phyloP scores from a whole-genome alignment of 129 eudicot genomes.

The Artemisia tridentata region DNA sequence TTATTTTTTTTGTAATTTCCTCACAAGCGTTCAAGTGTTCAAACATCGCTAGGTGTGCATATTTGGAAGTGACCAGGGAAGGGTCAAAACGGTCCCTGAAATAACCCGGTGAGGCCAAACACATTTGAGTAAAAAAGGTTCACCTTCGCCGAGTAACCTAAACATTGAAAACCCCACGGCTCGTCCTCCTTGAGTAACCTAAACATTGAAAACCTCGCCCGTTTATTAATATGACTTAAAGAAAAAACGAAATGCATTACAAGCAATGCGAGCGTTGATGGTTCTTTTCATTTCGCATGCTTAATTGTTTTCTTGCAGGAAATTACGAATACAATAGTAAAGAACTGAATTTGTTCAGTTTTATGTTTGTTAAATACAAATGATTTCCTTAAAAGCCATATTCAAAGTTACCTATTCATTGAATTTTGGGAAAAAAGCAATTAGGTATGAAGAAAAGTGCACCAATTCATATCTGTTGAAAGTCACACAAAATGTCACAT shows the following conservation, averaged over 20 bases:
- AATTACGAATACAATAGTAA: neutral
- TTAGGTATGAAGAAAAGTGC: constrained; percentile 19
- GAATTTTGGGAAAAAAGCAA: constrained; percentile 4
- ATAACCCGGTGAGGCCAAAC: too few species aligned
- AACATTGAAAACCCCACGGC: too few species aligned
- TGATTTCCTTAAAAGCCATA: neutral
- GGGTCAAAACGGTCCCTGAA: too few species aligned
- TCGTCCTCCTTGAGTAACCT: too few species aligned
- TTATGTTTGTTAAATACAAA: neutral
- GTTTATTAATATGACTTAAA: neutral
- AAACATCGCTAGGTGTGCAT: too few species aligned
- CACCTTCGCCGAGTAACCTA: too few species aligned
- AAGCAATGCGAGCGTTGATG: neutral
- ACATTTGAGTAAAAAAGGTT: too few species aligned
- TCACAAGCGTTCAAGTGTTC: too few species aligned
- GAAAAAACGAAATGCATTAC: neutral
- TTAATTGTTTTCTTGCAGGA: neutral
- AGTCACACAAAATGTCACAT: constrained; percentile 32
- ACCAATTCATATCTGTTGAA: constrained; percentile 15
- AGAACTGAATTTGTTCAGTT: neutral
- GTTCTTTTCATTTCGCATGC: neutral
- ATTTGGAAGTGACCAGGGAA: too few species aligned
- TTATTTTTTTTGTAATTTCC: too few species aligned
- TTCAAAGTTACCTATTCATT: neutral
- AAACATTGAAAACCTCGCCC: too few species aligned